phyloP scores from a whole-genome alignment of 495 filamentous ascomycete species.

The Hyaloscypha finlandica region DNA sequence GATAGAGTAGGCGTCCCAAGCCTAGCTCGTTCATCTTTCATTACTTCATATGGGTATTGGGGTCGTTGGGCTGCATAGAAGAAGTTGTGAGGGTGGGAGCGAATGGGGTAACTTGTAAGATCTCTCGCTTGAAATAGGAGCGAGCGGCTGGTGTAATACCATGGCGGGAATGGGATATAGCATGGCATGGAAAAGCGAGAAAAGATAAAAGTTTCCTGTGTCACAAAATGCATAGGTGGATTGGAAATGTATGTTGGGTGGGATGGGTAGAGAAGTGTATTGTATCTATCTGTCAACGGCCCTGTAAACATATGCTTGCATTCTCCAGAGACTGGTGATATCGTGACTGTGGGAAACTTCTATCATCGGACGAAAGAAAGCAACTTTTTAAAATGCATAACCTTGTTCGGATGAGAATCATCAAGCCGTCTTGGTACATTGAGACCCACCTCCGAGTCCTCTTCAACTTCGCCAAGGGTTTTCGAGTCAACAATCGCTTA shows the following conservation, averaged over 20 bases:
- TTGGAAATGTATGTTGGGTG: background rate
- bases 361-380: too few species aligned
- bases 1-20: slow-evolving; percentile 35
- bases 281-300: background rate
- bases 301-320: background rate
- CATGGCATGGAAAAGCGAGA: slow-evolving; percentile 1
- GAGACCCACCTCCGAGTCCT: too few species aligned
- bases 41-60: slow-evolving; percentile 20
- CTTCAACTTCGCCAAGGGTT: too few species aligned
- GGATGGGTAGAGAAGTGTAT: background rate
- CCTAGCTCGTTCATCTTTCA: slow-evolving; percentile 7
- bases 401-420: too few species aligned
- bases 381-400: too few species aligned
- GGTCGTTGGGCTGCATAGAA: slow-evolving; percentile 22
- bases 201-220: background rate
- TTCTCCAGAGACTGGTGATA: too few species aligned
- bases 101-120: background rate
- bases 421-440: too few species aligned
- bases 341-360: too few species aligned
- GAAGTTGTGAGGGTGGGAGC: background rate
- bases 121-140: background rate
- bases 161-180: background rate
- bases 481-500: too few species aligned
- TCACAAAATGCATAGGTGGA: slow-evolving; percentile 21
- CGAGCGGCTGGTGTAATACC: slow-evolving; percentile 23